Base-by-base conservation (phyloP, 345 rosid species). In the Schrenkiella parvula region DNA sequence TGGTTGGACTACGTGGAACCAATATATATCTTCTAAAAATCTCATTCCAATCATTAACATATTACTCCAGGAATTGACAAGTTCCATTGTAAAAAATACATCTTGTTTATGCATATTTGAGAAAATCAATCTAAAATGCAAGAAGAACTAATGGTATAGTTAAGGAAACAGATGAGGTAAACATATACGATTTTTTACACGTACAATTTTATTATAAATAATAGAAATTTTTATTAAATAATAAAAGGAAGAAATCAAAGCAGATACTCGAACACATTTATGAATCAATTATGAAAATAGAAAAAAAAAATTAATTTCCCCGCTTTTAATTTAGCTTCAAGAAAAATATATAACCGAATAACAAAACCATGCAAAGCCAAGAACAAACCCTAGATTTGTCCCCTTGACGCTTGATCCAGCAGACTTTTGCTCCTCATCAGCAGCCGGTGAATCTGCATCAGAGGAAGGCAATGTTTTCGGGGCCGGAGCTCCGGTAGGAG, bases 331-430 rank as follows among this genome's bases (percentile, higher is more conserved):
- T 2, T 12, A 3, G 26, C 39, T 37, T 67, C 18, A 28, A 52
- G 17, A 22, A 37, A 51, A 7, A 6, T 19, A 56, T 34, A 57
- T n/a, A 35, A n/a, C 17, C 18, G 1, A 67, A 38, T 4, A 52
- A 67, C 39, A 68, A 50, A 78, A 13, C 62, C 79, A 65, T n/a
- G 79, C 82, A 4, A 85, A 72, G 52, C 85, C 92, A 38, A 66
- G 26, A 62, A 78, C 66, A 68, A 85, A 62, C 4, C 89, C 81
- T 35, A 79, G 26, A 9, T 78, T 82, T 56, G 64, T 55, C 25
- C 50, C 72, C 69, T 51, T 78, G 57, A 52, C 52, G 6, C 59
- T 63, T 3, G 85, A 64, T 12, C 80, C 73, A 2, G 50, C 7
- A 9, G 83, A 72, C 26, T 35, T 52, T 44, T 54, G 54, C 21